Base-by-base conservation (phyloP, 345 rosid genomes). In the Ricinus communis region DNA sequence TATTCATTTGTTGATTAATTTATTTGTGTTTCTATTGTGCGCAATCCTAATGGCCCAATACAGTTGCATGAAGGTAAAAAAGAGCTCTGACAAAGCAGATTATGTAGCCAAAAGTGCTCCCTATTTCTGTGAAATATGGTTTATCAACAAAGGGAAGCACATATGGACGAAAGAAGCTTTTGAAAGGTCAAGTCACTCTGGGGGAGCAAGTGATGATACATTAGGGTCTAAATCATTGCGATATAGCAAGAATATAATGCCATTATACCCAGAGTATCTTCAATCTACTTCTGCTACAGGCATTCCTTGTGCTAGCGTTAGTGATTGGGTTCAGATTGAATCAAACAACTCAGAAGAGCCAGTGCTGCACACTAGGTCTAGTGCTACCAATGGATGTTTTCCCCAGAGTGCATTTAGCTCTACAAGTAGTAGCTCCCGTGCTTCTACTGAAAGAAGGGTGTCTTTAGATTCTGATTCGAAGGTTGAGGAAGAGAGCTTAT, bases 91-190 rank as follows among this genome's bases (percentile, higher is more conserved):
- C 40, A 86, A 82, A 82, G 86, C 79, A 12, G 78, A 71, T 61
- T 88, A 82, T 75, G 83, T 76, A 25, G 83, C 80, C 0, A 86
- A 77, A 81, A 61, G 78, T 66, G 87, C 82, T 66, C 91, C 93
- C 0, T 5, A 61, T 16, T 84, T 79, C 71, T 88, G 91, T 73
- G 87, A 86, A 81, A 84, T 90, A 70, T 83, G 85, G 87, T 84
- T 88, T 76, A 79, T 90, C 61, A 77, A 82, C 77, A 90, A 85
- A 82, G 91, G 93, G 54, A 84, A 81, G 50, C 83, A 62, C 70
- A 40, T 81, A 0, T 79, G 96, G 91, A 88, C 83, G 10, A 80
- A 86, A 78, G 87, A 84, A 79, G 85, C 91, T 72, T 68, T 74
- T 40, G 88, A 80, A 69, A 74, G 38, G 51, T 69, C 66, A 15